Conservation (phyloP, 495 filamentous ascomycete genomes). For the Parachaetomium inaequale region DNA sequence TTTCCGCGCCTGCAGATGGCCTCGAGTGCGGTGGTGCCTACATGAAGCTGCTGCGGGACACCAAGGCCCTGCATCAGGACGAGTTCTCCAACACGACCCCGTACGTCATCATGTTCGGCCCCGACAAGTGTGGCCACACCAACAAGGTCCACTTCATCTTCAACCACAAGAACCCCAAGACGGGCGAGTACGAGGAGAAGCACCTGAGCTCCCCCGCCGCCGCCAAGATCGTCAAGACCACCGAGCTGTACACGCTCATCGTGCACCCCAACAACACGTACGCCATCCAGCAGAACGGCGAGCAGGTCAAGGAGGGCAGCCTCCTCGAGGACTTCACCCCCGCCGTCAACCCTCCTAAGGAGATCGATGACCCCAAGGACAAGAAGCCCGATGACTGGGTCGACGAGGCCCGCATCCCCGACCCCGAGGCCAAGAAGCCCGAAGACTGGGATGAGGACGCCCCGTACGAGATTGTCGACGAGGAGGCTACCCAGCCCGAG, state of each 20-base stretch:
- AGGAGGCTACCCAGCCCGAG: slow-evolving; percentile 84
- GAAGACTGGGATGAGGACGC: slow-evolving; percentile 99
- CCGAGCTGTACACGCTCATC: slow-evolving; percentile 92
- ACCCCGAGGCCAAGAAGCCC: slow-evolving; percentile 93
- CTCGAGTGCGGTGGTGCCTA: slow-evolving; percentile 99
- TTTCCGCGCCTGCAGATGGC: slow-evolving; percentile 56
- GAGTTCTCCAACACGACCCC: slow-evolving; percentile 98
- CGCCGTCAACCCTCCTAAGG: slow-evolving; percentile 87
- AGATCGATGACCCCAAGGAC: slow-evolving; percentile 96
- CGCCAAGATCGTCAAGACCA: slow-evolving; percentile 84
- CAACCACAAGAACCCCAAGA: slow-evolving; percentile 99
- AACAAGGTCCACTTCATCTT: slow-evolving; percentile 99
- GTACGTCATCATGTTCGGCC: slow-evolving; percentile 99
- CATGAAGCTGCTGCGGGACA: slow-evolving; percentile 97
- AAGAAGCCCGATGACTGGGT: slow-evolving; percentile 95
- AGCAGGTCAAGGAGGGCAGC: slow-evolving; percentile 77
- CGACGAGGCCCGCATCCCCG: slow-evolving; percentile 82
- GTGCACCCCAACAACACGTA: slow-evolving; percentile 94
- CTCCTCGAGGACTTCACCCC: slow-evolving; percentile 94
- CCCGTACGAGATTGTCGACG: slow-evolving; percentile 90
- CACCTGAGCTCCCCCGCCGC: slow-evolving; percentile 81
- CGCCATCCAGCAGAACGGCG: slow-evolving; percentile 84
- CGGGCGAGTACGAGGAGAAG: slow-evolving; percentile 99
- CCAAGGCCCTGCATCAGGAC: slow-evolving; percentile 91
- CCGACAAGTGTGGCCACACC: slow-evolving; percentile 98